phyloP scores from a whole-genome alignment of 2,329 filamentous ascomycete genomes.

The Hypoxylon sp. region DNA sequence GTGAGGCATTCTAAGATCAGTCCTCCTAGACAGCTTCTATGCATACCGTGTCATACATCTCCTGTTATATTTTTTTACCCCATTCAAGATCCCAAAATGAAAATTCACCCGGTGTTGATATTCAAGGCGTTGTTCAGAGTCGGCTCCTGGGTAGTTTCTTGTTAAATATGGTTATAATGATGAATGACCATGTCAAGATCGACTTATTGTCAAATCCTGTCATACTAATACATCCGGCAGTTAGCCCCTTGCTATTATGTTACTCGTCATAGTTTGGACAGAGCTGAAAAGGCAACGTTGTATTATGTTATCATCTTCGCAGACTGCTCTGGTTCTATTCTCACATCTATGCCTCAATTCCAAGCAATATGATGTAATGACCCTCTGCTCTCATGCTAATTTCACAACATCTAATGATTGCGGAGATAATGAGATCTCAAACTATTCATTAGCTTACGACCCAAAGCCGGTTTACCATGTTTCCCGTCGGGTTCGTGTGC shows the following conservation, averaged over 20 bases:
- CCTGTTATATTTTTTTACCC: not conserved
- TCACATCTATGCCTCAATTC: constrained; percentile 24
- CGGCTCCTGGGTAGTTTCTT: not conserved
- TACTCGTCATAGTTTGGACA: not conserved
- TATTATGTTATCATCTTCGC: constrained; percentile 24
- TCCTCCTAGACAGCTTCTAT: not conserved
- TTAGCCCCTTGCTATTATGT: not conserved
- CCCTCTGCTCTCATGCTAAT: constrained; percentile 12
- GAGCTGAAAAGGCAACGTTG: not conserved
- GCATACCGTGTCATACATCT: not conserved
- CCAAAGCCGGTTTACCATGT: constrained; percentile 12
- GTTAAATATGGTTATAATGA: not conserved
- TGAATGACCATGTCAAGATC: not conserved
- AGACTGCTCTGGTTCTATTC: constrained; percentile 20
- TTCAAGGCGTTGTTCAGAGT: not conserved
- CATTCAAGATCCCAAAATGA: not conserved
- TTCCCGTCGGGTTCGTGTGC: constrained; percentile 5
- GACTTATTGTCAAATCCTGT: not conserved
- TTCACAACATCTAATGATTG: constrained; percentile 22
- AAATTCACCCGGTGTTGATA: not conserved
- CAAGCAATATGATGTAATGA: constrained; percentile 27
- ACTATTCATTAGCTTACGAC: constrained; percentile 14
- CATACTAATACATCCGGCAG: not conserved
- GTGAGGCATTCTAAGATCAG: not conserved
- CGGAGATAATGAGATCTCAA: constrained; percentile 30